A percentile compares a stretch with the other conserved stretches of the same genome.
Conservation (phyloP, 2,329 filamentous ascomycete genomes). For the Fusarium albosuccineum region DNA sequence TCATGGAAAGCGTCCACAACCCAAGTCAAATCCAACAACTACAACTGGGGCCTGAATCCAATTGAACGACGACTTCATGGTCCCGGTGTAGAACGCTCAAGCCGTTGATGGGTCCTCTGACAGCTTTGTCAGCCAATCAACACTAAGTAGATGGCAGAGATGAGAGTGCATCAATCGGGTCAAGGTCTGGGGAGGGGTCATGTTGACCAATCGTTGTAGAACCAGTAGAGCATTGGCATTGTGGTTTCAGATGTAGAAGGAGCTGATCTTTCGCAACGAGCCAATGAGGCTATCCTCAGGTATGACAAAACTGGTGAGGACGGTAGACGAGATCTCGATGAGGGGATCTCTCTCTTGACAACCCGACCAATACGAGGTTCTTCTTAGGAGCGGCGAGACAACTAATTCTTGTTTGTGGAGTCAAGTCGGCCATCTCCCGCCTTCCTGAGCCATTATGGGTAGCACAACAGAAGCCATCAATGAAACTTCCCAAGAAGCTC, state of each 20-base stretch:
- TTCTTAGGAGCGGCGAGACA: not conserved
- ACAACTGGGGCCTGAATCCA: not conserved
- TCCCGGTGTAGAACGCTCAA: not conserved
- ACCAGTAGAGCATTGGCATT: not conserved
- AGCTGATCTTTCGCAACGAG: not conserved
- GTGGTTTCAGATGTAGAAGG: not conserved
- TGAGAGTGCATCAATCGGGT: not conserved
- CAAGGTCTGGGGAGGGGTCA: not conserved
- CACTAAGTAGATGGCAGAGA: not conserved
- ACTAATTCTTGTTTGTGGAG: not conserved
- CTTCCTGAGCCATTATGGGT: constrained; percentile 12
- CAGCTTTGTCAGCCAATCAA: constrained; percentile 12
- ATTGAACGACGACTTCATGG: constrained; percentile 3
- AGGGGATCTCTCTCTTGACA: not conserved
- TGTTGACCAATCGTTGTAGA: not conserved
- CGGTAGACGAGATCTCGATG: not conserved
- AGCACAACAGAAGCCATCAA: constrained; percentile 23
- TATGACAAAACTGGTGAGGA: not conserved
- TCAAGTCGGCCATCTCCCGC: not conserved
- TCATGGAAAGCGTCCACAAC: not conserved
- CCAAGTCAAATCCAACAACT: not conserved
- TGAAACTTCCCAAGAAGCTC: constrained; percentile 4
- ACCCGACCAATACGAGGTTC: not conserved
- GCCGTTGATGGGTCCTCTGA: constrained; percentile 3
- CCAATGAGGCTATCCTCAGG: not conserved